Conservation (phyloP, 257 asterid genomes). For the Salvia miltiorrhiza region DNA sequence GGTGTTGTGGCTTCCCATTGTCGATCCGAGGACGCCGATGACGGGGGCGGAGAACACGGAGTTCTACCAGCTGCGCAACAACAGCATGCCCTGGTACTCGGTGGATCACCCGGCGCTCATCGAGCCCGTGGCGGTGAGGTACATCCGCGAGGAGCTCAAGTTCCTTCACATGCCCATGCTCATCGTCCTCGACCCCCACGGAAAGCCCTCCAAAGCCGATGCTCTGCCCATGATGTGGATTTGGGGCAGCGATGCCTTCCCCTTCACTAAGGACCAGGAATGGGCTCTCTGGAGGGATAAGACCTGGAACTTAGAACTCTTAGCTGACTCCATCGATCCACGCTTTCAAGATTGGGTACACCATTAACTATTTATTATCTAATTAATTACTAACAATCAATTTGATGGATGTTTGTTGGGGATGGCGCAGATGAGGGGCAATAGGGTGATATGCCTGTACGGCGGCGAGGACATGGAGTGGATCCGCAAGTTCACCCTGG, state of each 20-base stretch:
- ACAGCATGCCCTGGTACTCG: constrained; percentile 77
- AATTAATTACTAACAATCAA: no score
- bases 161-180: constrained; percentile 73
- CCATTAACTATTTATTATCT: background rate
- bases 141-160: constrained; percentile 55
- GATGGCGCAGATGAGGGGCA: constrained; percentile 40
- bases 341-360: constrained; percentile 67
- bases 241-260: constrained; percentile 83
- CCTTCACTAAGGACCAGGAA: constrained; percentile 65
- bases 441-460: constrained; percentile 68
- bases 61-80: constrained; percentile 44
- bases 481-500: constrained; percentile 59
- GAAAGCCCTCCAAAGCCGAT: constrained; percentile 56
- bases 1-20: constrained; percentile 80
- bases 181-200: constrained; percentile 76
- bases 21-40: constrained; percentile 33
- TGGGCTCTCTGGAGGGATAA: constrained; percentile 57
- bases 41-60: constrained; percentile 24
- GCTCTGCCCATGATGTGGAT: constrained; percentile 94
- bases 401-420: no score
- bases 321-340: constrained; percentile 66
- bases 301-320: constrained; percentile 57
- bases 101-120: constrained; percentile 61
- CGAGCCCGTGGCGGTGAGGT: constrained; percentile 62
- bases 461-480: constrained; percentile 92